Percentiles rank a stretch among this genome's conserved stretches.
Evolutionary conservation across 352 stramenopile genomes (phyloP).

Genomic region (Aphanomyces euteiches): DNA sequence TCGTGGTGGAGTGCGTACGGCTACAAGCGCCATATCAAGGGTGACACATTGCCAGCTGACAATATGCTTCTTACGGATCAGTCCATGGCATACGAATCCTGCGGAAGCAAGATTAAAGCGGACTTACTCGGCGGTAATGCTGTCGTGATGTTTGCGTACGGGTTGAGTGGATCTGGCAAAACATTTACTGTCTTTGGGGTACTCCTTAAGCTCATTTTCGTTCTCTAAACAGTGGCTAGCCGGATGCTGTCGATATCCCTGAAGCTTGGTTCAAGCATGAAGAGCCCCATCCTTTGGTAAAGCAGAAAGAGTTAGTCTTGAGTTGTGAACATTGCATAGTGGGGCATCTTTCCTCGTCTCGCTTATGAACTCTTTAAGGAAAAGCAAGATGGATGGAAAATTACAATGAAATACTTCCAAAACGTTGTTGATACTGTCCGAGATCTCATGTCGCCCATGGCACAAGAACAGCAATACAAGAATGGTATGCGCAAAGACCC

Average conservation of each 20-base stretch:
- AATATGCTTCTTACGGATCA: slow-evolving; percentile 90
- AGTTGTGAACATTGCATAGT: slow-evolving; percentile 38
- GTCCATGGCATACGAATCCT: slow-evolving; percentile 82
- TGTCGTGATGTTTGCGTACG: slow-evolving; percentile 93
- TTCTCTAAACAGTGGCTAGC: slow-evolving; percentile 34
- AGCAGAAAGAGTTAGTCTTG: slow-evolving; percentile 6
- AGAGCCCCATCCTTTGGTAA: slow-evolving; percentile 72
- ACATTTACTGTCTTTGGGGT: slow-evolving; percentile 92
- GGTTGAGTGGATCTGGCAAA: slow-evolving; percentile 88
- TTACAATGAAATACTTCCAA: slow-evolving; percentile 97
- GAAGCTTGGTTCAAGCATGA: slow-evolving; percentile 93
- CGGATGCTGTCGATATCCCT: slow-evolving; percentile 89
- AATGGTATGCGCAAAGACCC: slow-evolving; percentile 91
- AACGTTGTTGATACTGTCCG: slow-evolving; percentile 95
- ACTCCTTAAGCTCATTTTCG: slow-evolving; percentile 16
- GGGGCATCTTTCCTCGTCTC: slow-evolving; percentile 89
- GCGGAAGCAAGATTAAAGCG: slow-evolving; percentile 89
- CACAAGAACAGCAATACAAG: slow-evolving; percentile 93
- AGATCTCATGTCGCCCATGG: slow-evolving; percentile 91
- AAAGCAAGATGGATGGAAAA: slow-evolving; percentile 94
- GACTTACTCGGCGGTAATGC: slow-evolving; percentile 88
- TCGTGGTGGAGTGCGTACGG: slow-evolving; percentile 93
- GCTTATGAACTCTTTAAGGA: slow-evolving; percentile 94
- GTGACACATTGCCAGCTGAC: slow-evolving; percentile 51
- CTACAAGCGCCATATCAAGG: slow-evolving; percentile 84